Conservation (phyloP, 2,329 filamentous ascomycete genomes). For the Microcyclospora pomicola region DNA sequence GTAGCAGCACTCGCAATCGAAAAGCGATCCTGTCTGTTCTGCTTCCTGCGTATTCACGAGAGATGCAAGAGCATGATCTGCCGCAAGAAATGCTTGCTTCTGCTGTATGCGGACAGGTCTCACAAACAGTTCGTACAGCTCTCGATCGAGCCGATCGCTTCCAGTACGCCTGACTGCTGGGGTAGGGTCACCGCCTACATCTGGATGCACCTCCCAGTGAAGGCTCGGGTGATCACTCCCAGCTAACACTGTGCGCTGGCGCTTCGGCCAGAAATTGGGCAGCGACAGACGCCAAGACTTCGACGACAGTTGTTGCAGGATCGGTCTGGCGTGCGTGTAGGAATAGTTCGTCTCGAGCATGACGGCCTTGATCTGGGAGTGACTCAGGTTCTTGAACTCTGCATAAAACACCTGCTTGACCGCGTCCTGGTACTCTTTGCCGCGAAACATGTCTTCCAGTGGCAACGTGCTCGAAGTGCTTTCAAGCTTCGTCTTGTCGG, state of each 20-base stretch:
- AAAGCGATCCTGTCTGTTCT: constrained; percentile 32
- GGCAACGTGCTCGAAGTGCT: constrained; percentile 27
- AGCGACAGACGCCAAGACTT: constrained; percentile 69
- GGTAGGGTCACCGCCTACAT: constrained; percentile 35
- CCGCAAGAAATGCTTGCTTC: constrained; percentile 24
- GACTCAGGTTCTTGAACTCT: constrained; percentile 62
- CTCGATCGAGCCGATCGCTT: constrained; percentile 40
- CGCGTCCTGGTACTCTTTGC: constrained; percentile 51
- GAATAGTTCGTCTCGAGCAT: constrained; percentile 70
- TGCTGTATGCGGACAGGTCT: constrained; percentile 28
- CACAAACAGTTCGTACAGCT: constrained; percentile 33
- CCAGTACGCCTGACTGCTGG: constrained; percentile 54
- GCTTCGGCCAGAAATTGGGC: constrained; percentile 54
- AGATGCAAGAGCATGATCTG: constrained; percentile 30
- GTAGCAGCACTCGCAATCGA: constrained; percentile 71
- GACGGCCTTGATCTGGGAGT: constrained; percentile 62
- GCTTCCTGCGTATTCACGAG: constrained; percentile 37
- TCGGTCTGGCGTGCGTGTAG: constrained; percentile 57
- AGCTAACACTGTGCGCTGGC: constrained; percentile 22
- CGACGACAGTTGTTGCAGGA: constrained; percentile 52
- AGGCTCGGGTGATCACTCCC: constrained; percentile 45
- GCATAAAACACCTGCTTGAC: constrained; percentile 54
- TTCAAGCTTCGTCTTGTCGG: not conserved
- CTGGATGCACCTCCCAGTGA: constrained; percentile 34
- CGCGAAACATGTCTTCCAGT: constrained; percentile 53